phyloP scores from a whole-genome alignment of 2,329 filamentous ascomycete species.

The Plenodomus lindquistii region DNA sequence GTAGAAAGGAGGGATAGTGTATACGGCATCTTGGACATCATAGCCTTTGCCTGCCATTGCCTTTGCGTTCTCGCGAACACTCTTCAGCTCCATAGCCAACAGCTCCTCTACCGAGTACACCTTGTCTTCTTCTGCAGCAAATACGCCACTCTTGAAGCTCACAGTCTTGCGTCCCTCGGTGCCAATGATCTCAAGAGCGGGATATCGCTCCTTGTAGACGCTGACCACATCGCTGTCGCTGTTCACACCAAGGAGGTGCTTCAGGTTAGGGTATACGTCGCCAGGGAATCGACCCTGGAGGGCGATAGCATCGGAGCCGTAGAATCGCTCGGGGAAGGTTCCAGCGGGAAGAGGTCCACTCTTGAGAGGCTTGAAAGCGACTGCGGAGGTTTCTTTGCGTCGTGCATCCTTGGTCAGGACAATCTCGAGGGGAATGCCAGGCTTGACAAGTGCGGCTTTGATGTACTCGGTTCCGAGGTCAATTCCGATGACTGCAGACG shows the following conservation, averaged over 20 bases:
- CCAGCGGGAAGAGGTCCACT: constrained; percentile 60
- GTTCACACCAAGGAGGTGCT: constrained; percentile 80
- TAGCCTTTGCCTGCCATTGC: constrained; percentile 74
- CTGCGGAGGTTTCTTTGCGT: constrained; percentile 87
- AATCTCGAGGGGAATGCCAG: constrained; percentile 94
- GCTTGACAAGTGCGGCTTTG: constrained; percentile 94
- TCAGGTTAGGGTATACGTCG: constrained; percentile 94
- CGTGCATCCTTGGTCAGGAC: constrained; percentile 97
- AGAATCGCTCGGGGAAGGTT: constrained; percentile 81
- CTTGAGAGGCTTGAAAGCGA: constrained; percentile 89
- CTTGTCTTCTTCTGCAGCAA: constrained; percentile 66
- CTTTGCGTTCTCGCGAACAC: constrained; percentile 87
- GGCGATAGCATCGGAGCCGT: constrained; percentile 89
- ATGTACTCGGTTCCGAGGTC: constrained; percentile 97
- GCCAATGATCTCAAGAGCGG: constrained; percentile 71
- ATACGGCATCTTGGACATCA: constrained; percentile 76
- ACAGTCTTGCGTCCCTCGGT: constrained; percentile 65
- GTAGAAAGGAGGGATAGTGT: constrained; percentile 90
- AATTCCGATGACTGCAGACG: constrained; percentile 83
- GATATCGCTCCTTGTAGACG: constrained; percentile 76
- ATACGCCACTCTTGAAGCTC: constrained; percentile 76
- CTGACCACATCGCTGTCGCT: constrained; percentile 61
- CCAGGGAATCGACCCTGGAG: constrained; percentile 84
- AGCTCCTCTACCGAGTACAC: constrained; percentile 84
- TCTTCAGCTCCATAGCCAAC: constrained; percentile 93